Conservation (phyloP, 2,329 filamentous ascomycete genomes). For the Aspergillus phoenicis region DNA sequence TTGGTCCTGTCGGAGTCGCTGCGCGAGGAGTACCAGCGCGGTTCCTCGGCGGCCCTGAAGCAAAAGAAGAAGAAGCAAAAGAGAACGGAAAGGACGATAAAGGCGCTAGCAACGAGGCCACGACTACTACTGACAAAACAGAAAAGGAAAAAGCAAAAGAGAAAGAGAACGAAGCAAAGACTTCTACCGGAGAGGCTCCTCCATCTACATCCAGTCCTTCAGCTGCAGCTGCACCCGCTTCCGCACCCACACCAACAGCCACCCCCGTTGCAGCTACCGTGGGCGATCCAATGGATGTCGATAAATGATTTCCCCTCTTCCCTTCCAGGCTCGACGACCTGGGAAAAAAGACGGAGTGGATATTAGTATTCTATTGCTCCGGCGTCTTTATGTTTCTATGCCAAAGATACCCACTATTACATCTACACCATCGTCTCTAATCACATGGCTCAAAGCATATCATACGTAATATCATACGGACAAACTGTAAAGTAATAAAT, state of each 20-base stretch:
- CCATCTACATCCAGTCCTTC: constrained; percentile 1
- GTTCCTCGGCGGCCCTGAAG: constrained; percentile 54
- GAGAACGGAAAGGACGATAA: constrained; percentile 13
- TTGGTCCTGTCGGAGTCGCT: constrained; percentile 62
- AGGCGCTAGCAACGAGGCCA: constrained; percentile 1
- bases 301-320: neutral
- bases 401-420: constrained; percentile 6
- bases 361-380: neutral
- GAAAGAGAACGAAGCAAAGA: constrained; percentile 15
- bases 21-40: constrained; percentile 79
- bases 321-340: no score
- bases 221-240: constrained; percentile 9
- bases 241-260: constrained; percentile 8
- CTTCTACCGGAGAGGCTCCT: constrained; percentile 2
- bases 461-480: neutral
- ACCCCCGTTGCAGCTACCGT: neutral
- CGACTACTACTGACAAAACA: constrained; percentile 10
- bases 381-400: neutral
- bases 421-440: neutral
- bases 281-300: constrained; percentile 9
- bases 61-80: constrained; percentile 20
- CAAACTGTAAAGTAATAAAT: neutral
- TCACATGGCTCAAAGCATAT: neutral
- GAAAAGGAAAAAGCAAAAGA: no score
- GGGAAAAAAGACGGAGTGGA: no score